These are phyloP conservation scores for Collybiopsis confluens DNA, from an alignment of 768 basidiomycete species.

Conservation along the genomic window DNA sequence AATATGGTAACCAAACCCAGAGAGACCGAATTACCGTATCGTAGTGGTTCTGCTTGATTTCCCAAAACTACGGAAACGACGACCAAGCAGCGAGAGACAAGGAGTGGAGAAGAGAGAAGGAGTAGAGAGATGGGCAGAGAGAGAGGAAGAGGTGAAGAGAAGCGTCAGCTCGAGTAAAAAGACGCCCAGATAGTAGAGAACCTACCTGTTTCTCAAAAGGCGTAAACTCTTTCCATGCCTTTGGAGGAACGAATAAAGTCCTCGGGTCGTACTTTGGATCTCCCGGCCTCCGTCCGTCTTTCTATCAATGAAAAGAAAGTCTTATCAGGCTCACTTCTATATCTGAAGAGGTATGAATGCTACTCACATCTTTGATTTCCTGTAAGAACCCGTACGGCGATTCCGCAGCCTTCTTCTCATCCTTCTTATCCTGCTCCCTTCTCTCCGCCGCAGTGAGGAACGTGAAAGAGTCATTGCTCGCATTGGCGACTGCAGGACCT, in stretches of 20 bases:
- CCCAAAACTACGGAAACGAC: conserved; percentile 39
- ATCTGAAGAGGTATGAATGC: conserved; percentile 18
- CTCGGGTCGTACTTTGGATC: conserved; percentile 88
- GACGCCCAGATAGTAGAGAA: not conserved
- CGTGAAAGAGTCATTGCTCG: conserved; percentile 24
- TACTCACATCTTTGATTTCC: conserved; percentile 62
- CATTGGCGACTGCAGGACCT: conserved; percentile 15
- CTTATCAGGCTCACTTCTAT: not conserved
- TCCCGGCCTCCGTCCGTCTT: conserved; percentile 74
- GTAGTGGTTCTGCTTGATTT: conserved; percentile 97
- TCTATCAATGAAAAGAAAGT: conserved; percentile 39
- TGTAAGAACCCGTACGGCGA: conserved; percentile 71
- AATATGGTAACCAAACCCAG: too few species aligned
- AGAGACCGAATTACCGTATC: conserved; percentile 62
- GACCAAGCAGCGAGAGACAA: not conserved
- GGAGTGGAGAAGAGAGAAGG: too few species aligned
- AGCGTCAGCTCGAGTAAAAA: not conserved
- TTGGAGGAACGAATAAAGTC: conserved; percentile 75
- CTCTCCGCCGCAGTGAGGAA: conserved; percentile 86
- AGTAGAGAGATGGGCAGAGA: too few species aligned
- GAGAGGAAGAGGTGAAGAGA: too few species aligned
- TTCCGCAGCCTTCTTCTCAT: conserved; percentile 77
- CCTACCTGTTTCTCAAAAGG: conserved; percentile 90
- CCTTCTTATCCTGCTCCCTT: conserved; percentile 70
- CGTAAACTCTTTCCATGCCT: conserved; percentile 79